These are phyloP conservation scores for Hortiboletus rubellus DNA, from an alignment of 1,284 basidiomycete genomes.

Conservation along the genomic window DNA sequence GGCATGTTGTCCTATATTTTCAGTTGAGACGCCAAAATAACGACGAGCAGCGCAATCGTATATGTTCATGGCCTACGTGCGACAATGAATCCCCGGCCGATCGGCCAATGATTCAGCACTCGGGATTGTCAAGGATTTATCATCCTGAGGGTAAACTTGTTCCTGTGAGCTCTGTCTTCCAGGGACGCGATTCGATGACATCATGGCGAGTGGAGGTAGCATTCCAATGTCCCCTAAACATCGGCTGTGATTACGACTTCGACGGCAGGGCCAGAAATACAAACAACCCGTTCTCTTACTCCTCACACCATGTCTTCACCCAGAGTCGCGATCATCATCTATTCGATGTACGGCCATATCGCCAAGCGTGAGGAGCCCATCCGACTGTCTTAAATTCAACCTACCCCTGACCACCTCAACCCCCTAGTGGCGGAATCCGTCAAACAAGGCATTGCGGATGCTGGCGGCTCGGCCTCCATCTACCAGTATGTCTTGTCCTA, in stretches of 20 bases:
- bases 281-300: slow-evolving; percentile 5
- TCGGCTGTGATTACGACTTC: neutral
- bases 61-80: too few species aligned
- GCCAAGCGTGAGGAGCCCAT: slow-evolving; percentile 33
- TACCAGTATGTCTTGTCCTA: slow-evolving; percentile 36
- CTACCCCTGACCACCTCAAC: neutral
- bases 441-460: slow-evolving; percentile 46
- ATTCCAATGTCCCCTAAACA: slow-evolving; percentile 5
- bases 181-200: neutral
- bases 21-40: neutral
- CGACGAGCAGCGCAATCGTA: too few species aligned
- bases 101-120: neutral
- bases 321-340: slow-evolving; percentile 49
- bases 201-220: neutral
- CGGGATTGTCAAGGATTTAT: slow-evolving; percentile 4
- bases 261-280: neutral
- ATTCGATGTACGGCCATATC: slow-evolving; percentile 53
- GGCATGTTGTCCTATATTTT: neutral
- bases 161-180: neutral
- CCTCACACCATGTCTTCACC: slow-evolving; percentile 25
- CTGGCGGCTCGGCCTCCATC: slow-evolving; percentile 50
- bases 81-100: too few species aligned
- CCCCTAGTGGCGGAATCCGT: slow-evolving; percentile 50
- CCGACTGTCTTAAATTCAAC: neutral
- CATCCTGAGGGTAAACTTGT: neutral